These are phyloP conservation scores for Fusarium proliferatum DNA, from an alignment of 2,329 filamentous ascomycete genomes.

Conservation along the genomic window DNA sequence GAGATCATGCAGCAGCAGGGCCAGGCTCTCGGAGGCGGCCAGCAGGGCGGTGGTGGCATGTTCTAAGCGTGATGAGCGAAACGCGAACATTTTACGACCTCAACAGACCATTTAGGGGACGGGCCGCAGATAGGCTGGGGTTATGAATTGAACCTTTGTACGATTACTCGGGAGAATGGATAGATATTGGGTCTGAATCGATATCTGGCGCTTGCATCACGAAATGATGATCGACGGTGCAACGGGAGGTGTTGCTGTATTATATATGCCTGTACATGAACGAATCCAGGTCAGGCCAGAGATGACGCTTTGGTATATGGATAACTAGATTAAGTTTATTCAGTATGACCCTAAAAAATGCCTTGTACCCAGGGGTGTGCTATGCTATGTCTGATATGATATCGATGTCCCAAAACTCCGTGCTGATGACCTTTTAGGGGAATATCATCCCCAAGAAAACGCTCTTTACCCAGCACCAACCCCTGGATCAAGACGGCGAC, in stretches of 20 bases:
- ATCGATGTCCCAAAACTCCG: conserved; percentile 30
- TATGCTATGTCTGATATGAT: conserved; percentile 14
- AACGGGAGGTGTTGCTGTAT: conserved; percentile 39
- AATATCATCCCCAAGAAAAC: conserved; percentile 6
- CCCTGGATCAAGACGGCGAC: conserved; percentile 31
- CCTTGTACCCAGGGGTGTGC: conserved; percentile 3
- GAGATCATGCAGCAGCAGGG: conserved; percentile 96
- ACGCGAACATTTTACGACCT: neutral
- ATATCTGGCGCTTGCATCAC: conserved; percentile 33
- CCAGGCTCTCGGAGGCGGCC: conserved; percentile 67
- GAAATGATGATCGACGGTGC: conserved; percentile 24
- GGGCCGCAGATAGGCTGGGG: neutral
- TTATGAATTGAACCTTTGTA: conserved; percentile 20
- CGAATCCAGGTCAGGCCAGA: conserved; percentile 36
- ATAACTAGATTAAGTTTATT: conserved; percentile 30
- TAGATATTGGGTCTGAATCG: conserved; percentile 34
- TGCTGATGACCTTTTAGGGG: conserved; percentile 12
- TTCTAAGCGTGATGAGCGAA: conserved; percentile 39
- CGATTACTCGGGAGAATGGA: conserved; percentile 29
- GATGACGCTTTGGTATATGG: conserved; percentile 31
- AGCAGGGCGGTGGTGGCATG: conserved; percentile 49
- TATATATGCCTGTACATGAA: conserved; percentile 44
- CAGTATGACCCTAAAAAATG: conserved; percentile 11
- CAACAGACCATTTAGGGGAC: conserved; percentile 4
- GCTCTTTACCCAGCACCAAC: neutral